A percentile compares a stretch with the other conserved stretches of the same genome.
These are phyloP conservation scores for grape (Vitis vinifera) DNA, from an alignment of 164 flowering plant species.

Conservation along the genomic window ASM3070453v1 NC_081821.1:6395001-6395500, in stretches of 20 bases:
- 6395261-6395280: slow-evolving; percentile 37
- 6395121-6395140: slow-evolving; percentile 86
- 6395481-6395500: slow-evolving; percentile 4
- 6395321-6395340: slow-evolving; percentile 85
- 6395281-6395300: slow-evolving; percentile 48
- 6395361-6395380: slow-evolving; percentile 65
- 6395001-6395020: slow-evolving; percentile 88
- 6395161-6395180: slow-evolving; percentile 75
- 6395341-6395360: slow-evolving; percentile 76
- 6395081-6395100: slow-evolving; percentile 74
- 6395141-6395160: slow-evolving; percentile 51
- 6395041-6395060: slow-evolving; percentile 86
- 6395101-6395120: slow-evolving; percentile 85
- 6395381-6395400: slow-evolving; percentile 24
- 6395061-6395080: slow-evolving; percentile 75
- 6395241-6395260: slow-evolving; percentile 78
- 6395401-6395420: neutral
- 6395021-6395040: slow-evolving; percentile 65
- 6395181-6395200: slow-evolving; percentile 63
- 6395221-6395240: slow-evolving; percentile 76
- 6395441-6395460: neutral
- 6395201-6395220: slow-evolving; percentile 66
- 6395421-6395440: too few species aligned
- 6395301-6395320: slow-evolving; percentile 81
- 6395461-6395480: neutral